Evolutionary conservation across 306 rosid genomes (phyloP).

Genomic region (Cicer chorassanicum): DNA sequence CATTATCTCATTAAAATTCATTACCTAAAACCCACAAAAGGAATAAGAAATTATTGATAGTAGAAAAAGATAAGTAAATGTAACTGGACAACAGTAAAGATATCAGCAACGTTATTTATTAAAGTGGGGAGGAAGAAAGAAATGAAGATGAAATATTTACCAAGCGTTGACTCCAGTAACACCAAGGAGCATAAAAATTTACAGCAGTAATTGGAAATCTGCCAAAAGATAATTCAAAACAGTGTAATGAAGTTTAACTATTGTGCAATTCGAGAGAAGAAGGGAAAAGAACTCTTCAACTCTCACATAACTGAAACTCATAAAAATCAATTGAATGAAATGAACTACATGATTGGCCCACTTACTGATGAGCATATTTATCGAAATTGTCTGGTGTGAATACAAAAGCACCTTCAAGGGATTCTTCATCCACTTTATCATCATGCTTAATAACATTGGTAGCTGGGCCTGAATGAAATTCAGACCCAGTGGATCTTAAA

Average conservation of each 20-base stretch:
- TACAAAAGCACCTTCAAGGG: conserved; percentile 65
- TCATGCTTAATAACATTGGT: conserved; percentile 75
- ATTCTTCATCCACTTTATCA: conserved; percentile 68
- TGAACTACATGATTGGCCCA: conserved; percentile 43
- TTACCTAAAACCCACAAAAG: neutral
- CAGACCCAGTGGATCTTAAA: conserved; percentile 77
- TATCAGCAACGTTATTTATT: conserved; percentile 32
- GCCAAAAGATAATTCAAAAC: conserved; percentile 47
- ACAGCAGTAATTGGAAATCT: conserved; percentile 79
- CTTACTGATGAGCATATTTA: conserved; percentile 77
- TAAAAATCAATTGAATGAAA: conserved; percentile 35
- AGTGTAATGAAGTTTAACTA: conserved; percentile 29
- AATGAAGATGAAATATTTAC: conserved; percentile 56
- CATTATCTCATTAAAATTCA: neutral
- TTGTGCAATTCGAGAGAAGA: conserved; percentile 9
- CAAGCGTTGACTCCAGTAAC: conserved; percentile 97
- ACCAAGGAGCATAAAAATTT: conserved; percentile 98
- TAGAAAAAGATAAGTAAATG: conserved; percentile 28
- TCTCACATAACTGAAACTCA: conserved; percentile 30
- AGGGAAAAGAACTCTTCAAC: conserved; percentile 25
- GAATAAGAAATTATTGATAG: conserved; percentile 28
- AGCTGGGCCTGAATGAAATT: conserved; percentile 72
- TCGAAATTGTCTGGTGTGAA: conserved; percentile 67
- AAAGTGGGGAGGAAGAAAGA: conserved; percentile 7
- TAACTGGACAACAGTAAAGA: conserved; percentile 27